phyloP scores from a whole-genome alignment of 2,329 filamentous ascomycete species.

The Fusarium floridanum region DNA sequence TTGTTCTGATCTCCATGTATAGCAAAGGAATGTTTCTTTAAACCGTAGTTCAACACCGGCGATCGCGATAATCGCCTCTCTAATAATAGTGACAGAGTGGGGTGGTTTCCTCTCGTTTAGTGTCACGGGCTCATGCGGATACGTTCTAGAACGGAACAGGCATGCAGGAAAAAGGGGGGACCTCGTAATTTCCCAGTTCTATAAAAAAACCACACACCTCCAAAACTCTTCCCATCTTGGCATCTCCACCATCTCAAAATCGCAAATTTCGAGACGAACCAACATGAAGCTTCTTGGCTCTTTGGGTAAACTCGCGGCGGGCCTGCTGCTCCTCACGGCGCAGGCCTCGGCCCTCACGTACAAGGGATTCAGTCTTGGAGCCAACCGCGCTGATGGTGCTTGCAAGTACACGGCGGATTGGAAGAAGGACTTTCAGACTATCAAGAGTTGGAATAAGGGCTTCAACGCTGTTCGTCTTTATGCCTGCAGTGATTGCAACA shows the following conservation, averaged over 20 bases:
- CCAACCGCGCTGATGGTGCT: conserved; percentile 38
- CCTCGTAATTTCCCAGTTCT: not conserved
- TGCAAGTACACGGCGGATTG: conserved; percentile 43
- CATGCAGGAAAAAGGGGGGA: not conserved
- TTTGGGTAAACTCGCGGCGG: conserved; percentile 30
- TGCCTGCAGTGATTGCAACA: conserved; percentile 39
- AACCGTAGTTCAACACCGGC: not conserved
- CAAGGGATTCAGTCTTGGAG: conserved; percentile 44
- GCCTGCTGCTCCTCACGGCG: conserved; percentile 34
- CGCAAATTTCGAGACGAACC: not conserved
- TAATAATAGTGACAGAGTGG: not conserved
- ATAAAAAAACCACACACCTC: not conserved
- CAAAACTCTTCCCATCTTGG: not conserved
- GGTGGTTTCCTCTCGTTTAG: not conserved
- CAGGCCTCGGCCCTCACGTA: conserved; percentile 40
- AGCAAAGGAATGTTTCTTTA: not conserved
- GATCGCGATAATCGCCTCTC: not conserved
- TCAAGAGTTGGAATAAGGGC: conserved; percentile 44
- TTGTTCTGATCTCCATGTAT: not conserved
- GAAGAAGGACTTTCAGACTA: conserved; percentile 44
- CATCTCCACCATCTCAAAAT: not conserved
- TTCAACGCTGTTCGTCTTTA: conserved; percentile 44
- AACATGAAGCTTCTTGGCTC: conserved; percentile 40
- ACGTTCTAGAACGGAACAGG: not conserved
- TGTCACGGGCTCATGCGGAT: not conserved